phyloP scores from a whole-genome alignment of 2,329 filamentous ascomycete species.

The Myriosclerotinia duriaeana region DNA sequence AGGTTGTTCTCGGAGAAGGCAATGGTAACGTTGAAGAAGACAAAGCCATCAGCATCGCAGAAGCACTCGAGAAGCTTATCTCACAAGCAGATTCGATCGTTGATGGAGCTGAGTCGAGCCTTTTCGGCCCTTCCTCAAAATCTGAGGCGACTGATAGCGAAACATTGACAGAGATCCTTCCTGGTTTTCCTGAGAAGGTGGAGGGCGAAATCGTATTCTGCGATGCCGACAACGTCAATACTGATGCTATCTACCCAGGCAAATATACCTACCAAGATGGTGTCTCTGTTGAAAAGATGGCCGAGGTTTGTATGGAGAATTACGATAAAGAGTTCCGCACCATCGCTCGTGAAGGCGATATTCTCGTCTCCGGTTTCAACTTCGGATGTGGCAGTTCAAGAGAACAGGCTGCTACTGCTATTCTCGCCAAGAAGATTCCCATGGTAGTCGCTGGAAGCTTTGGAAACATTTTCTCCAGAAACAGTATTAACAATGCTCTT shows the following conservation, averaged over 20 bases:
- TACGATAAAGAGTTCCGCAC: slow-evolving; percentile 73
- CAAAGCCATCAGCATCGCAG: slow-evolving; percentile 64
- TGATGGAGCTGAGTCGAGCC: slow-evolving; percentile 41
- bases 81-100: slow-evolving; percentile 59
- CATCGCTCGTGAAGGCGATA: slow-evolving; percentile 67
- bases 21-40: slow-evolving; percentile 64
- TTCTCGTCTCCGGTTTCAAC: slow-evolving; percentile 83
- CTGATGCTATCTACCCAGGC: slow-evolving; percentile 87
- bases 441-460: slow-evolving; percentile 80
- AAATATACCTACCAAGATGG: slow-evolving; percentile 92
- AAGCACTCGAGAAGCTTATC: slow-evolving; percentile 71
- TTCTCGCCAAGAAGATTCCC: slow-evolving; percentile 76
- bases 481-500: slow-evolving; percentile 77
- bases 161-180: slow-evolving; percentile 66
- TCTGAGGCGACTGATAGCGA: slow-evolving; percentile 50
- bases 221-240: slow-evolving; percentile 85
- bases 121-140: slow-evolving; percentile 37
- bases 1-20: slow-evolving; percentile 70
- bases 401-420: slow-evolving; percentile 86
- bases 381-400: slow-evolving; percentile 81
- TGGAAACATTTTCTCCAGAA: slow-evolving; percentile 77
- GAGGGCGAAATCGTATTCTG: slow-evolving; percentile 85
- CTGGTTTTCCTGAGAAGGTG: slow-evolving; percentile 82
- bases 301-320: slow-evolving; percentile 88
- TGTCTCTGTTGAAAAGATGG: slow-evolving; percentile 75